Percentiles rank a stretch among this genome's conserved stretches.
These are phyloP conservation scores for Ligustrum vulgare DNA, from an alignment of 257 asterid species.

Conservation along the genomic window DNA sequence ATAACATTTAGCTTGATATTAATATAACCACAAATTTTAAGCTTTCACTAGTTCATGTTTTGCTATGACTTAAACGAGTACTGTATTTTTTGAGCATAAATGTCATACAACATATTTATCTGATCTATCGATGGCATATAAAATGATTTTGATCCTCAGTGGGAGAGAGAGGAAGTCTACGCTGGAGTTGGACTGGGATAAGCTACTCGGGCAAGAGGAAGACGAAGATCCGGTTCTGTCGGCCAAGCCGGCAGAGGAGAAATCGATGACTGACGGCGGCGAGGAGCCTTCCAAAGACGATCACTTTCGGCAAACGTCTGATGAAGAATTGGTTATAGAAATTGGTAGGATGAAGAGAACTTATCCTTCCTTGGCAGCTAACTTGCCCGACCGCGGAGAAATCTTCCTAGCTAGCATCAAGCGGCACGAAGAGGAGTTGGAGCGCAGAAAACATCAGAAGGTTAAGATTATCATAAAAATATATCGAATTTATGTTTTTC, in stretches of 20 bases:
- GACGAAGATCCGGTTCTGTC: constrained; percentile 1
- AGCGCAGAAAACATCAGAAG: constrained; percentile 36
- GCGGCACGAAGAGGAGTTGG: constrained; percentile 26
- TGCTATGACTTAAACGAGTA: too few species aligned
- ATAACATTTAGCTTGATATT: background rate
- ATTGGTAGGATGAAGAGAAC: constrained; percentile 4
- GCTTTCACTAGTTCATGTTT: too few species aligned
- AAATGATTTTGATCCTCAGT: too few species aligned
- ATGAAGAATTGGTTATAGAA: constrained; percentile 21
- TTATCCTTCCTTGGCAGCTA: background rate
- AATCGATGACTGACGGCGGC: constrained; percentile 20
- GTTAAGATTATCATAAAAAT: constrained; percentile 20
- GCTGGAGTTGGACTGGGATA: too few species aligned
- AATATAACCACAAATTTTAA: too few species aligned
- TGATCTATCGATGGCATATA: too few species aligned
- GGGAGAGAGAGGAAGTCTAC: too few species aligned
- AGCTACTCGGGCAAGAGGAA: too few species aligned
- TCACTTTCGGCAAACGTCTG: background rate
- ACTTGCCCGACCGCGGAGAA: constrained; percentile 30
- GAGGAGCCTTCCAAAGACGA: constrained; percentile 2
- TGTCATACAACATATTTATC: too few species aligned
- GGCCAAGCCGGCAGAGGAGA: constrained; percentile 7
- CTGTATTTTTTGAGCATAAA: too few species aligned
- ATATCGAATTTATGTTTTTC: constrained; percentile 1
- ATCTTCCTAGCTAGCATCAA: constrained; percentile 15